Evolutionary conservation across 192 early-diverging fungal genomes (phyloP).

Genomic region (Coemansia sp.): DNA sequence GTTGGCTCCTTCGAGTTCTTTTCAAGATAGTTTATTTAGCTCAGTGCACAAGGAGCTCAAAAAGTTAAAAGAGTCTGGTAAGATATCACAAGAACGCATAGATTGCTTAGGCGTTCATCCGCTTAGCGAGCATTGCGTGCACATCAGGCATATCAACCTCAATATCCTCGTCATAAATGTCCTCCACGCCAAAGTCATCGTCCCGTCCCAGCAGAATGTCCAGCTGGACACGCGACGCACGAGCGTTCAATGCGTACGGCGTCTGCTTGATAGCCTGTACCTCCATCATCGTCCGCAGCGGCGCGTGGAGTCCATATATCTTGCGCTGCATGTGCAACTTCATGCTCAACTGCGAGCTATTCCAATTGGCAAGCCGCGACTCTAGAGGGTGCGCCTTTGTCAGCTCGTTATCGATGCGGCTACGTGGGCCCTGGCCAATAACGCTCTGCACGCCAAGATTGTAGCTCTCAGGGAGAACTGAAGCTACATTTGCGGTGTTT

Average conservation of each 20-base stretch:
- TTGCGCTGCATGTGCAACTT: conserved; percentile 79
- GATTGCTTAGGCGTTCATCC: conserved; percentile 16
- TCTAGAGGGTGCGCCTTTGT: conserved; percentile 76
- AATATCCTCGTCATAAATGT: conserved; percentile 76
- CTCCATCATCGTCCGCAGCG: conserved; percentile 92
- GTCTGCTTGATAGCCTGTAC: conserved; percentile 55
- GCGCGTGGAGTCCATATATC: conserved; percentile 87
- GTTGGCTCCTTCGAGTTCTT: neutral
- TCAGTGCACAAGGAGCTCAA: neutral
- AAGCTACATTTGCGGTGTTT: conserved; percentile 11
- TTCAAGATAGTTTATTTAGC: neutral
- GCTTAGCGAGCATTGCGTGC: conserved; percentile 31
- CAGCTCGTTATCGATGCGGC: conserved; percentile 26
- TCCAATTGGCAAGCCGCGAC: conserved; percentile 73
- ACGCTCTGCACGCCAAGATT: conserved; percentile 23
- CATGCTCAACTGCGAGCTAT: conserved; percentile 76
- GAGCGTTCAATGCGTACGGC: conserved; percentile 21
- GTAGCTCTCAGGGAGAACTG: conserved; percentile 28
- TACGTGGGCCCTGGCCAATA: conserved; percentile 28
- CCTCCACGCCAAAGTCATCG: conserved; percentile 85
- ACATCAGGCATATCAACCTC: conserved; percentile 16
- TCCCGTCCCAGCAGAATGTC: conserved; percentile 91
- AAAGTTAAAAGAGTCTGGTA: neutral
- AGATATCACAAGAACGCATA: neutral
- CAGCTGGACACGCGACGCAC: conserved; percentile 55